Percentiles rank a stretch among this genome's conserved stretches.
phyloP scores from a whole-genome alignment of 176 grass and related monocot genomes.

The Avena atlantica region DNA sequence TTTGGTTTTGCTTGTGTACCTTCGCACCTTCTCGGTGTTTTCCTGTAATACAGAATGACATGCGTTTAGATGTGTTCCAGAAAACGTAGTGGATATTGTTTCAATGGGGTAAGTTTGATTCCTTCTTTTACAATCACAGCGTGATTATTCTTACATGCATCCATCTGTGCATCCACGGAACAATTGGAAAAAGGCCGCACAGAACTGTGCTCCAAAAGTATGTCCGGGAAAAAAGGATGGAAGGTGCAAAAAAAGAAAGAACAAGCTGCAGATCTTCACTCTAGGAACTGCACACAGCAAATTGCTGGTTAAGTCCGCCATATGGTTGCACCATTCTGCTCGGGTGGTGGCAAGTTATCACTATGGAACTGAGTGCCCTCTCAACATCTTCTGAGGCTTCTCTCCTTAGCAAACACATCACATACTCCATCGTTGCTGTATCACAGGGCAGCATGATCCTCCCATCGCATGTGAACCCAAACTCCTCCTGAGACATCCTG shows the following conservation, averaged over 20 bases:
- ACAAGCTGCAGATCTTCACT: conserved; percentile 18
- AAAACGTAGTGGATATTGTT: neutral
- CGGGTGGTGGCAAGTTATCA: conserved; percentile 47
- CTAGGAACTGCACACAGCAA: conserved; percentile 43
- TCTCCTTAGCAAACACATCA: conserved; percentile 58
- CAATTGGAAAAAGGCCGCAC: conserved; percentile 54
- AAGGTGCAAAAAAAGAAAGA: conserved; percentile 22
- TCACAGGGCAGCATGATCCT: conserved; percentile 70
- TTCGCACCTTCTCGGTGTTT: neutral
- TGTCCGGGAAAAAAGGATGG: conserved; percentile 31
- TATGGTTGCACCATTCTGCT: conserved; percentile 34
- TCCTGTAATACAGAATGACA: neutral
- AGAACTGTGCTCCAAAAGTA: conserved; percentile 49
- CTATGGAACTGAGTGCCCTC: conserved; percentile 58
- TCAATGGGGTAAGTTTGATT: conserved; percentile 30
- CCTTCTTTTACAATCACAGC: conserved; percentile 41
- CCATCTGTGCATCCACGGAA: conserved; percentile 49
- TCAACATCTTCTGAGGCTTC: conserved; percentile 62
- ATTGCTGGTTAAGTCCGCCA: conserved; percentile 38
- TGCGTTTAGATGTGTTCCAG: neutral
- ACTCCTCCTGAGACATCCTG: conserved; percentile 61
- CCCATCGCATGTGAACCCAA: conserved; percentile 47
- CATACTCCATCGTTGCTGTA: conserved; percentile 62
- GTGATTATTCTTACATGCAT: conserved; percentile 48
- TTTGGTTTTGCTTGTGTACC: neutral